A percentile compares a stretch with the other conserved stretches of the same genome.
phyloP scores from a whole-genome alignment of 2,329 filamentous ascomycete species.

The Aureobasidium musti region DNA sequence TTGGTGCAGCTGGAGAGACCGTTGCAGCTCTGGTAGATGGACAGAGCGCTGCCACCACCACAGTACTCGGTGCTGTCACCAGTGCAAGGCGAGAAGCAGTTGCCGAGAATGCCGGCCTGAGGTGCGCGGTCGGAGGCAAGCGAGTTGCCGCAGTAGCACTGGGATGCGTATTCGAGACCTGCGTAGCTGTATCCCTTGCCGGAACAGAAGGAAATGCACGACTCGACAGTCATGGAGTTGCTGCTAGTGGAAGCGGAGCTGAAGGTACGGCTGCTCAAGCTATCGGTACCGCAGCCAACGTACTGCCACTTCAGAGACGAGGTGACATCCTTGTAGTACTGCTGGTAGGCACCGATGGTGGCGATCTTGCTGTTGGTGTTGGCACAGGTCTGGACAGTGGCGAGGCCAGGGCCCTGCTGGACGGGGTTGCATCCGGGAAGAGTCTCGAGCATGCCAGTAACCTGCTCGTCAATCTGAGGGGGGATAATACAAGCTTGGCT shows the following conservation, averaged over 20 bases:
- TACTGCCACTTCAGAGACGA: conserved; percentile 37
- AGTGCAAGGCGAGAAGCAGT: conserved; percentile 57
- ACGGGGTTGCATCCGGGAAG: conserved; percentile 43
- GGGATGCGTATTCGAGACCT: conserved; percentile 39
- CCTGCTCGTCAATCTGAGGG: conserved; percentile 38
- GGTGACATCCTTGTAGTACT: conserved; percentile 32
- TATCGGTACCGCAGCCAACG: conserved; percentile 39
- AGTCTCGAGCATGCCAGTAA: conserved; percentile 37
- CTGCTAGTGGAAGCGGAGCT: conserved; percentile 30
- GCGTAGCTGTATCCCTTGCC: conserved; percentile 37
- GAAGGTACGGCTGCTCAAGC: conserved; percentile 34
- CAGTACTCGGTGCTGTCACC: conserved; percentile 50
- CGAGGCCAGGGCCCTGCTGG: conserved; percentile 37
- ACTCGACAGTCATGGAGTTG: conserved; percentile 37
- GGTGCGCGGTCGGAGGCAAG: conserved; percentile 41
- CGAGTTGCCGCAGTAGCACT: conserved; percentile 41
- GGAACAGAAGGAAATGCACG: conserved; percentile 38
- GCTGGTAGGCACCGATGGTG: conserved; percentile 31
- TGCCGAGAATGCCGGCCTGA: conserved; percentile 54
- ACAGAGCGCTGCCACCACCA: conserved; percentile 43
- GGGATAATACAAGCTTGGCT: conserved; percentile 39
- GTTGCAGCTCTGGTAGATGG: conserved; percentile 39
- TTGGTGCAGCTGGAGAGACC: conserved; percentile 29
- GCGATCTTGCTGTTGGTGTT: conserved; percentile 33
- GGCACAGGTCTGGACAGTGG: conserved; percentile 29